phyloP scores from a whole-genome alignment of 805 yeast species.

The Ogataea allantospora region DNA sequence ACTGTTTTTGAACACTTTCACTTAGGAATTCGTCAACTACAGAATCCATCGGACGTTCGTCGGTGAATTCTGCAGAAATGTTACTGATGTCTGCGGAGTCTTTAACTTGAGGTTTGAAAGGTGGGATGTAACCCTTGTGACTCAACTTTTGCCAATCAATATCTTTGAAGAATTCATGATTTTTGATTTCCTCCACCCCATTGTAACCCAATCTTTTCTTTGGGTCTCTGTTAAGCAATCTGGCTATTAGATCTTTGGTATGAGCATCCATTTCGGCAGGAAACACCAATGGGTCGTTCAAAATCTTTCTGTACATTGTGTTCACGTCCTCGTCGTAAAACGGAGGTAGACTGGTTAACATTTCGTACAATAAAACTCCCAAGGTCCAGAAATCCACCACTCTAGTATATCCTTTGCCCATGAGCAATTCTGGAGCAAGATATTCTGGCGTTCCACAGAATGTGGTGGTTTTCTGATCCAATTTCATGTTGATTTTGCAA shows the following conservation, averaged over 20 bases:
- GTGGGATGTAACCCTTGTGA: conserved; percentile 89
- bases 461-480: conserved; percentile 80
- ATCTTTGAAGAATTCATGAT: conserved; percentile 82
- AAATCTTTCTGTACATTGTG: conserved; percentile 89
- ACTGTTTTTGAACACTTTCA: conserved; percentile 94
- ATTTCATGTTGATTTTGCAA: conserved; percentile 92
- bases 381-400: conserved; percentile 99
- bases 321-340: conserved; percentile 93
- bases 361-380: conserved; percentile 89
- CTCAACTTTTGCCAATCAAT: conserved; percentile 85
- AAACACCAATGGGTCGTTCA: conserved; percentile 84
- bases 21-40: conserved; percentile 90
- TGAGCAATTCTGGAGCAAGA: conserved; percentile 87
- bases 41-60: conserved; percentile 89
- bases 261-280: conserved; percentile 85
- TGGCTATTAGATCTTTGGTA: conserved; percentile 75
- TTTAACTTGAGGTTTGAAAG: conserved; percentile 88
- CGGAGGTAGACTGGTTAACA: conserved; percentile 97
- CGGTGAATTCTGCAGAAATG: conserved; percentile 89
- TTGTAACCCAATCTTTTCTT: conserved; percentile 67
- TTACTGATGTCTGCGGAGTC: conserved; percentile 88
- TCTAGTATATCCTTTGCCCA: conserved; percentile 92
- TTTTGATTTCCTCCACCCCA: conserved; percentile 82
- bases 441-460: conserved; percentile 99
- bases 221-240: conserved; percentile 84